A percentile compares a stretch with the other conserved stretches of the same genome.
Evolutionary conservation across 2,329 filamentous ascomycete species (phyloP).

Genomic region (Fusarium camptoceras): DNA sequence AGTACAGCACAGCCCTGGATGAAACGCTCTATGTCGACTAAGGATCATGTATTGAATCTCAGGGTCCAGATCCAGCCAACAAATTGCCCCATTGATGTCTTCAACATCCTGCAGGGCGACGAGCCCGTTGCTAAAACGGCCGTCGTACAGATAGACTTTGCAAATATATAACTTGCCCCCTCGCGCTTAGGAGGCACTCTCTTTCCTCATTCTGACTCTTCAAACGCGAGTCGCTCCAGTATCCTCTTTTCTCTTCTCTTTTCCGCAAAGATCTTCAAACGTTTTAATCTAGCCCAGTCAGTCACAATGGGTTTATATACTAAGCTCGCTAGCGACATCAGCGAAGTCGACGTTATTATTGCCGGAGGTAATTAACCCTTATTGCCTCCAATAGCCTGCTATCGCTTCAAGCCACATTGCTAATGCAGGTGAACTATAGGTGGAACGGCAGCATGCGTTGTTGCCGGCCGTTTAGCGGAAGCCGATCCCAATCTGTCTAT

Average conservation of each 20-base stretch:
- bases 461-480: slow-evolving; percentile 48
- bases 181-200: neutral
- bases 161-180: slow-evolving; percentile 25
- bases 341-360: slow-evolving; percentile 39
- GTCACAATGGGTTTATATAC: slow-evolving; percentile 35
- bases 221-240: slow-evolving; percentile 1
- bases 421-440: slow-evolving; percentile 35
- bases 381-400: too few species aligned
- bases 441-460: slow-evolving; percentile 49
- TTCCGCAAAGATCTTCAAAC: slow-evolving; percentile 7
- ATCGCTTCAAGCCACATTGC: neutral
- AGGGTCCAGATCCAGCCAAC: slow-evolving; percentile 2
- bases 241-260: neutral
- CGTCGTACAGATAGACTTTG: neutral
- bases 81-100: neutral
- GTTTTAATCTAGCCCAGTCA: neutral
- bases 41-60: neutral
- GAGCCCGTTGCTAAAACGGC: neutral
- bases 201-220: neutral
- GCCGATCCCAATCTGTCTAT: slow-evolving; percentile 47
- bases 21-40: slow-evolving; percentile 9
- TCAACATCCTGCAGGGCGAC: slow-evolving; percentile 1
- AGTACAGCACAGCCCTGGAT: slow-evolving; percentile 5
- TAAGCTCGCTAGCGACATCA: slow-evolving; percentile 36
- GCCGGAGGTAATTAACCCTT: slow-evolving; percentile 27